phyloP scores from a whole-genome alignment of 2,329 filamentous ascomycete genomes.

The Pseudogymnoascus sp. region DNA sequence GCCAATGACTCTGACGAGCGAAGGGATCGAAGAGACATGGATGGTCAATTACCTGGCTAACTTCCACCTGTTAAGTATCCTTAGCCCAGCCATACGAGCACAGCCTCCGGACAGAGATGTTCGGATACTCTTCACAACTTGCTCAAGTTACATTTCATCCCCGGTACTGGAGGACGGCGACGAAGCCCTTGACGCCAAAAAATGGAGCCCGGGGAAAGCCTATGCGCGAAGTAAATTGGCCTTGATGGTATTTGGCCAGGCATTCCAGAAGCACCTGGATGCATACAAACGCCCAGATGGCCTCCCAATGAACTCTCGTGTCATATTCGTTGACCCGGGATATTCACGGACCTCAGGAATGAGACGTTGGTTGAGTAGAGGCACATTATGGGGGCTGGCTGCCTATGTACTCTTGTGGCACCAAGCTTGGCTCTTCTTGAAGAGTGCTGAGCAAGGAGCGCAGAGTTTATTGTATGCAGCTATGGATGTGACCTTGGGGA shows the following conservation, averaged over 20 bases:
- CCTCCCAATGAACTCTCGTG: slow-evolving; percentile 71
- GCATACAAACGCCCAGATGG: slow-evolving; percentile 77
- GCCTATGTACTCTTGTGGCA: slow-evolving; percentile 73
- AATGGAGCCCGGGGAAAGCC: slow-evolving; percentile 49
- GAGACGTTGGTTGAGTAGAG: slow-evolving; percentile 77
- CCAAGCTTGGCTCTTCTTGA: slow-evolving; percentile 80
- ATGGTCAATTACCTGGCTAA: slow-evolving; percentile 93
- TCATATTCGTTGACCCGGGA: slow-evolving; percentile 83
- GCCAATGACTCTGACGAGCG: slow-evolving; percentile 54
- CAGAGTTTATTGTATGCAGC: slow-evolving; percentile 80
- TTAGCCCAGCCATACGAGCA: slow-evolving; percentile 81
- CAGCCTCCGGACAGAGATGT: slow-evolving; percentile 94
- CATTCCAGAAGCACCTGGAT: slow-evolving; percentile 88
- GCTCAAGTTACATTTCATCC: slow-evolving; percentile 78
- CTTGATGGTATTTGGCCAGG: slow-evolving; percentile 78
- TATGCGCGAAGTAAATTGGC: slow-evolving; percentile 68
- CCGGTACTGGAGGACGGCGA: slow-evolving; percentile 53
- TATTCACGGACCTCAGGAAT: slow-evolving; percentile 79
- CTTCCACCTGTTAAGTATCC: slow-evolving; percentile 86
- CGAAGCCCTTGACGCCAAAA: slow-evolving; percentile 35
- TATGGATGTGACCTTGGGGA: slow-evolving; percentile 69
- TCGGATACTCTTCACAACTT: slow-evolving; percentile 77
- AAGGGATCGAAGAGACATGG: slow-evolving; percentile 86
- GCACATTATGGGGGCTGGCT: slow-evolving; percentile 70
- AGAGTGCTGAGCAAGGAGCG: slow-evolving; percentile 74